These are phyloP conservation scores for Paecilomyces dactylethromorphus DNA, from an alignment of 2,329 filamentous ascomycete genomes.

Conservation along the genomic window DNA sequence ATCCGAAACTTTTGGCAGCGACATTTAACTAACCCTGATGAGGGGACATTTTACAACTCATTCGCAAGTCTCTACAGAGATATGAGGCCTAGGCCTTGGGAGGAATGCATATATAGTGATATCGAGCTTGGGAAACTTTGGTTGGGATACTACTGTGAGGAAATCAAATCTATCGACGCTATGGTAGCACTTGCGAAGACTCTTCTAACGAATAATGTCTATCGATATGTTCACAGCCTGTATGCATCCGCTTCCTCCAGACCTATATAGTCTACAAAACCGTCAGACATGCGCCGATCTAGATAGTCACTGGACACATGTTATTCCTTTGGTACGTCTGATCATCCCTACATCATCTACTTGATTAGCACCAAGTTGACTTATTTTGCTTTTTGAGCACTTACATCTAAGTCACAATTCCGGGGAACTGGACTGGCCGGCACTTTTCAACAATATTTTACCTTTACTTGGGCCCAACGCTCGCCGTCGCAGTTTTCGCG, in stretches of 20 bases:
- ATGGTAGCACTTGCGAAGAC: too few species aligned
- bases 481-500: constrained; percentile 17
- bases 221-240: constrained; percentile 19
- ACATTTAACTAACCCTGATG: constrained; percentile 25
- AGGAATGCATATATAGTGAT: constrained; percentile 3
- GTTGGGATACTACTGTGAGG: constrained; percentile 31
- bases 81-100: constrained; percentile 14
- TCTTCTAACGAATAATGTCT: background rate
- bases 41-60: constrained; percentile 19
- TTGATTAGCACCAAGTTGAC: background rate
- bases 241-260: constrained; percentile 26
- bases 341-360: background rate
- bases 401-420: constrained; percentile 14
- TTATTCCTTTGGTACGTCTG: constrained; percentile 19
- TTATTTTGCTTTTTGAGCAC: constrained; percentile 8
- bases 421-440: constrained; percentile 20
- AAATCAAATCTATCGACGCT: background rate
- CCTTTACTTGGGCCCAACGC: constrained; percentile 5
- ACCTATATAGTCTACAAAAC: constrained; percentile 14
- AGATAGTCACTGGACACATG: constrained; percentile 12
- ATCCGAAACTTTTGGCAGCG: constrained; percentile 38
- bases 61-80: constrained; percentile 12
- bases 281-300: constrained; percentile 31
- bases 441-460: constrained; percentile 15
- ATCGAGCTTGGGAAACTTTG: constrained; percentile 14